Evolutionary conservation across 768 basidiomycete species (phyloP).

Genomic region (Trametes gibbosa): DNA sequence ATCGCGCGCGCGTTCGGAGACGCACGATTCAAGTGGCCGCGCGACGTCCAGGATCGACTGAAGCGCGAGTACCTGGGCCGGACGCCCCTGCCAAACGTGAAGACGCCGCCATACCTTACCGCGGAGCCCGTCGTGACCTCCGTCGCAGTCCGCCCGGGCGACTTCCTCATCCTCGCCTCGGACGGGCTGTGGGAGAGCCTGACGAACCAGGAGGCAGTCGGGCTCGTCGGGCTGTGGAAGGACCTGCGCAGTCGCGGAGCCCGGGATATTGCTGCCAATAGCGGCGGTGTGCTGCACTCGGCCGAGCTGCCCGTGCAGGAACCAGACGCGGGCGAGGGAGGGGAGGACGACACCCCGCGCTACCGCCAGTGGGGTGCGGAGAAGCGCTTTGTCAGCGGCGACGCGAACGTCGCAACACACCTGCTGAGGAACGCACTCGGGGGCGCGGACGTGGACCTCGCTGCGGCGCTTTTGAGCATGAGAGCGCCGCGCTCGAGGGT

Average conservation of each 20-base stretch:
- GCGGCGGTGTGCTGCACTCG: neutral
- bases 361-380: constrained; percentile 37
- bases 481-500: constrained; percentile 36
- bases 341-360: constrained; percentile 34
- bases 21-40: constrained; percentile 42
- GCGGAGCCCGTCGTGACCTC: constrained; percentile 52
- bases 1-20: constrained; percentile 44
- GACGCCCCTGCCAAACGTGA: constrained; percentile 28
- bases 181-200: constrained; percentile 55
- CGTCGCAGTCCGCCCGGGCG: constrained; percentile 40
- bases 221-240: constrained; percentile 49
- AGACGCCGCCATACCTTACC: constrained; percentile 51
- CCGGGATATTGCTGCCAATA: neutral
- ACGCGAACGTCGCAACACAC: constrained; percentile 49
- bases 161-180: constrained; percentile 53
- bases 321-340: neutral
- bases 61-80: constrained; percentile 37
- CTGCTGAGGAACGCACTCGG: constrained; percentile 54
- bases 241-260: constrained; percentile 24
- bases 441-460: constrained; percentile 45
- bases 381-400: constrained; percentile 40
- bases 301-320: constrained; percentile 34
- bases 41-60: constrained; percentile 37
- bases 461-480: constrained; percentile 39
- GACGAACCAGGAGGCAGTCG: constrained; percentile 53